A percentile compares a stretch with the other conserved stretches of the same genome.
Evolutionary conservation across 148 eudicot species (phyloP).

Genomic region (Linanthus parryae): DNA sequence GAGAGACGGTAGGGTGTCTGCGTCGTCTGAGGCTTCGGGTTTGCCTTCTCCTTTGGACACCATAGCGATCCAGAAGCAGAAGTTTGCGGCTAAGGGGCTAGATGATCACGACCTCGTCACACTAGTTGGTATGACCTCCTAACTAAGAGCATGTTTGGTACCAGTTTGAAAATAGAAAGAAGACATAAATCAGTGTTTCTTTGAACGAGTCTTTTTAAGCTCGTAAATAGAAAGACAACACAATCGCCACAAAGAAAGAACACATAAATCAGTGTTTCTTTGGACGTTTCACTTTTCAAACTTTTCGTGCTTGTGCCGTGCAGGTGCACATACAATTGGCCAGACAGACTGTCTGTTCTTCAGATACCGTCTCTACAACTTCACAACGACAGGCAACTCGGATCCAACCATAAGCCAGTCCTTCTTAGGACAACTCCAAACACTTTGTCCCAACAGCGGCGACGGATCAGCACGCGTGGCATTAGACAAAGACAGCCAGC

Average conservation of each 20-base stretch:
- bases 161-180: background rate
- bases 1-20: constrained; percentile 60
- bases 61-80: constrained; percentile 52
- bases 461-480: constrained; percentile 54
- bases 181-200: background rate
- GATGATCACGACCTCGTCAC: constrained; percentile 76
- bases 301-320: background rate
- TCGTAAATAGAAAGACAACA: background rate
- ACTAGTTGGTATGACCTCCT: constrained; percentile 50
- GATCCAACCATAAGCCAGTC: constrained; percentile 59
- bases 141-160: background rate
- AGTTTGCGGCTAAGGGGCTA: constrained; percentile 71
- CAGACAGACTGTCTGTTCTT: constrained; percentile 63
- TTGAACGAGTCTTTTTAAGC: background rate
- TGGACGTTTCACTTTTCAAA: background rate
- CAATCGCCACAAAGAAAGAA: background rate
- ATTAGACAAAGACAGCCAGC: constrained; percentile 41
- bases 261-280: background rate
- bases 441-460: constrained; percentile 44
- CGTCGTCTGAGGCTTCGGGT: constrained; percentile 32
- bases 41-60: constrained; percentile 67
- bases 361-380: constrained; percentile 70
- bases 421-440: constrained; percentile 36
- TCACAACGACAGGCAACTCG: constrained; percentile 60
- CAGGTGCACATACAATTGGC: constrained; percentile 84